These are phyloP conservation scores for Trichosporon sp. DNA, from an alignment of 1,284 basidiomycete genomes.

Conservation along the genomic window DNA sequence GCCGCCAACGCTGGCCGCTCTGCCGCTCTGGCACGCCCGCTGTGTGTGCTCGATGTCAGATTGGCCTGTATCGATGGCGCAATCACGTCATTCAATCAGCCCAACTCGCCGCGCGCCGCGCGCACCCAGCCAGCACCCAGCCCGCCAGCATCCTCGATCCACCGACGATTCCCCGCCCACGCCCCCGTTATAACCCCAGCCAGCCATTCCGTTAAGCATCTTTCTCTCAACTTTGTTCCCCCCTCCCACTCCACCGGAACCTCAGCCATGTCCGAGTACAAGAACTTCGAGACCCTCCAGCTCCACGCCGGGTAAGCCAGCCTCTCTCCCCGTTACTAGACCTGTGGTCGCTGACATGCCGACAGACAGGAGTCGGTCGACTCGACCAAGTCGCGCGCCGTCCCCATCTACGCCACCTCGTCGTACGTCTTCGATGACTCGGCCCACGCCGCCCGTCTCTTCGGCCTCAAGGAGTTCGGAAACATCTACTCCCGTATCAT, in stretches of 20 bases:
- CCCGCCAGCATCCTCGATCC: background rate
- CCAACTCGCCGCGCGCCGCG: too few relatives aligned
- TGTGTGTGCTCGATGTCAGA: background rate
- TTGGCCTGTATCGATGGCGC: background rate
- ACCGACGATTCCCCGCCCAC: background rate
- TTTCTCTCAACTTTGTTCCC: slow-evolving; percentile 3
- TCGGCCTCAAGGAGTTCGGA: slow-evolving; percentile 65
- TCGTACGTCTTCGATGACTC: slow-evolving; percentile 76
- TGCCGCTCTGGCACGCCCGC: background rate
- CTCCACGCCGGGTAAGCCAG: slow-evolving; percentile 22
- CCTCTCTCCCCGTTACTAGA: background rate
- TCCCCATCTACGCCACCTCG: slow-evolving; percentile 24
- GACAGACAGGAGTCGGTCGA: slow-evolving; percentile 18
- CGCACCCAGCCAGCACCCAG: background rate
- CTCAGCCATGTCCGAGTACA: slow-evolving; percentile 7
- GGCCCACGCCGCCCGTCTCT: slow-evolving; percentile 77
- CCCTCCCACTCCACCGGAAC: background rate
- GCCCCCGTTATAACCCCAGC: background rate
- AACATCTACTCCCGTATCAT: slow-evolving; percentile 74
- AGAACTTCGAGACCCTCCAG: slow-evolving; percentile 23
- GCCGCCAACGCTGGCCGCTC: background rate
- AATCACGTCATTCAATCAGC: background rate
- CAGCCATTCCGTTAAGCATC: background rate
- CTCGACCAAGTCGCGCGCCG: slow-evolving; percentile 21
- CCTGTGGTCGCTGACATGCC: background rate